phyloP scores from a whole-genome alignment of 371 early-diverging fungal genomes.

The Actinomortierella ambigua region DNA sequence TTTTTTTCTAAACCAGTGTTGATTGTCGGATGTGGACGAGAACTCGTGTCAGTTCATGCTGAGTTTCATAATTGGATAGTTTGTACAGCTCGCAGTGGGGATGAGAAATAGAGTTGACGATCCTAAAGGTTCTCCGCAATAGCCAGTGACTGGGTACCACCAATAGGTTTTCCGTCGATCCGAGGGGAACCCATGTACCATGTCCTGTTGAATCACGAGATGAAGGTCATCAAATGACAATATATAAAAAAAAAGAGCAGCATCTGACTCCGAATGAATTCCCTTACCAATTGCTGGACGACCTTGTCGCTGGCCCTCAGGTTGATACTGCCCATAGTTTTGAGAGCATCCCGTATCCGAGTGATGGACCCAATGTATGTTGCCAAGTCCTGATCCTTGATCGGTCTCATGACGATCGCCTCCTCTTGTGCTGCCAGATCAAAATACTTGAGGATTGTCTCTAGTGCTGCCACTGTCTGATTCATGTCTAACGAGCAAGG shows the following conservation, averaged over 20 bases:
- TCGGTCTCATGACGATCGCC: constrained; percentile 63
- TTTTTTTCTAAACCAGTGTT: constrained; percentile 59
- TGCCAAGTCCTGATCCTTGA: constrained; percentile 53
- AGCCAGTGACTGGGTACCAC: no score
- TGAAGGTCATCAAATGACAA: no score
- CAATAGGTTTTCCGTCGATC: no score
- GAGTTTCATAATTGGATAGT: no score
- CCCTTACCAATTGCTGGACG: constrained; percentile 55
- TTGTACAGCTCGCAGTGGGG: no score
- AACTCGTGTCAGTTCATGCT: no score
- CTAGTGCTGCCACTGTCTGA: constrained; percentile 69
- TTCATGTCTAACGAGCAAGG: constrained; percentile 66
- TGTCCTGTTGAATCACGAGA: no score
- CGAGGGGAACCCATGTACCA: no score
- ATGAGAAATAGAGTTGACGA: no score
- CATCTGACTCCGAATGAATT: background rate
- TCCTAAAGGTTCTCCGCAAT: no score
- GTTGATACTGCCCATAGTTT: constrained; percentile 56
- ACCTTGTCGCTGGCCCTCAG: constrained; percentile 60
- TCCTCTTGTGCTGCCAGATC: constrained; percentile 82
- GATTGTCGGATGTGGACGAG: no score
- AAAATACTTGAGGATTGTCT: constrained; percentile 76
- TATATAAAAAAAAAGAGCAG: no score
- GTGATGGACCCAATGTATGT: constrained; percentile 61
- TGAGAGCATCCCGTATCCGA: constrained; percentile 60